These are phyloP conservation scores for Stentor roeselii DNA, from an alignment of 73 alveolate genomes.

Conservation along the genomic window DNA sequence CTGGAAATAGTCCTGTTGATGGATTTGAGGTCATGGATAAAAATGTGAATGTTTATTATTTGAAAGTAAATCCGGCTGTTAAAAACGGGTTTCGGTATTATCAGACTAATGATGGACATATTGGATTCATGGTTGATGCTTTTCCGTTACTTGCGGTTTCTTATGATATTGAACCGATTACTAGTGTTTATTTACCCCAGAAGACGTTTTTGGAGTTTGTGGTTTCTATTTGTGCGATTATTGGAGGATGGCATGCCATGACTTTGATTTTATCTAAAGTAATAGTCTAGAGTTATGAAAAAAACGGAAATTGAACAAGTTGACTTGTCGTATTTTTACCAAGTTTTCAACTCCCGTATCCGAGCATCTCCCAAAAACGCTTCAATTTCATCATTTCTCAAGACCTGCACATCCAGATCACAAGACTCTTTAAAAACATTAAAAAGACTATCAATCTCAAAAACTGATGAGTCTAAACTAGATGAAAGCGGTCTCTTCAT, in stretches of 20 bases:
- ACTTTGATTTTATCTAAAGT: background rate
- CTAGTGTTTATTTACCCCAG: background rate
- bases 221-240: background rate
- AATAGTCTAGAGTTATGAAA: too few relatives aligned
- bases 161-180: constrained; percentile 22
- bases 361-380: too few relatives aligned
- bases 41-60: background rate
- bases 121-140: background rate
- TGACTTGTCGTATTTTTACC: too few relatives aligned
- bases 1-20: background rate
- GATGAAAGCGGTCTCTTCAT: background rate
- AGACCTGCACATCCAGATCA: too few relatives aligned
- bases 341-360: too few relatives aligned
- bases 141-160: background rate
- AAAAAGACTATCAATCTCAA: too few relatives aligned
- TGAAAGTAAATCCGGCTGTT: constrained; percentile 13
- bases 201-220: background rate
- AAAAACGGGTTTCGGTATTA: background rate
- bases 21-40: background rate
- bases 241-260: constrained; percentile 21
- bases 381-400: too few relatives aligned
- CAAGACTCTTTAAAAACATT: too few relatives aligned
- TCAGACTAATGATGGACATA: background rate
- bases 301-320: too few relatives aligned
- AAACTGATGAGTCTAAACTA: background rate